Base-by-base conservation (phyloP, 805 yeast genomes). In the Yarrowia keelungensis region DNA sequence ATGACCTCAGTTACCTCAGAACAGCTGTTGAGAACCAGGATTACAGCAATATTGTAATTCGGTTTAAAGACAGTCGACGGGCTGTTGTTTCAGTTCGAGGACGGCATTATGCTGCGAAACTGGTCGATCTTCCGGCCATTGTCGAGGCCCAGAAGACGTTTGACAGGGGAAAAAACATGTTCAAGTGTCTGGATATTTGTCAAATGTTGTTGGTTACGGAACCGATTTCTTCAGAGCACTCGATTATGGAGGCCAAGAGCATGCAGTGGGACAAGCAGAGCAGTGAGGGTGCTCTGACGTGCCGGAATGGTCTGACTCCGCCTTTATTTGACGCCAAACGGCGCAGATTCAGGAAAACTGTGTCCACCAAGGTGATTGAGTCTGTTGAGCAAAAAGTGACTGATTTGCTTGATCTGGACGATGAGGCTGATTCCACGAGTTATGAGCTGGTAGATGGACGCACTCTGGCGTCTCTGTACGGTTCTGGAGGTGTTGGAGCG, bases 101-200 rank as follows among this genome's bases (percentile, higher is more conserved):
- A 53, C 83, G 86, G 14, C 77, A 87, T 70, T 94, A 90, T 76
- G 92, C 91, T 8, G 97, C 97, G 0, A 87, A 91, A 71, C 79
- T 95, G 43, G 86, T 95, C n/a, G 94, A 93, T 73, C 80, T 95
- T 71, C 99, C 99, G 0, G 91, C 97, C 0, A 79, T 93, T 4
- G 85, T 91, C 10, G 99, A 95, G 76, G 86, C 90, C 8, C 91
- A 89, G 76, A 95, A 95, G 78, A 88, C 97, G 5, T 85, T 93
- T 32, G 99, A 95, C 76, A 85, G 87, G 74, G 67, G 67, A 39
- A 94, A 94, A 76, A 95, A 92, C 75, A 85, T 95, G 35, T 89
- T 89, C 80, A 95, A 95, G 75, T 87, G 96, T 0, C 82, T 91
- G 42, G 98, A 95, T 77, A 82, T 94, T 8, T 86, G 90, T 68